Evolutionary conservation across 2,329 filamentous ascomycete genomes (phyloP), one percentile per base, ranked within the genome.

Genomic region (Sporothrix curviconia): DNA sequence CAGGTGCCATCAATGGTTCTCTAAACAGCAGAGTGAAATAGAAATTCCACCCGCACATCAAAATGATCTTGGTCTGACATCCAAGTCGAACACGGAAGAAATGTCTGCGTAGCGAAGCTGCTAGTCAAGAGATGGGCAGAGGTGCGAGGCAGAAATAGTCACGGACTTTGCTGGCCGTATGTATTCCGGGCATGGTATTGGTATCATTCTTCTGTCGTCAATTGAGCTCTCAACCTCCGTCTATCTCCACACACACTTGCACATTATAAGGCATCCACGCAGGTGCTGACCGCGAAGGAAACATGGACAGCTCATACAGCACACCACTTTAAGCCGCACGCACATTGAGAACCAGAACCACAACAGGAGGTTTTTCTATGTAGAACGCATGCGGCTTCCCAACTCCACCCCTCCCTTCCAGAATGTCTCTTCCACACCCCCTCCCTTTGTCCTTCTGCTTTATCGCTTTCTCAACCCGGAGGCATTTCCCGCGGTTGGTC

Each of bases 191-290:
- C n/a, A n/a, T n/a, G n/a, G n/a, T n/a, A n/a, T n/a, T n/a, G n/a
- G n/a, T n/a, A n/a, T n/a, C n/a, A 3, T 24, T 11, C 15, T 34
- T 34, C 39, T 17, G n/a, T 3, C 30, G 32, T 39, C 39, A 28
- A 55, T 3, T 11, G 28, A n/a, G 39, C 32, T 39, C 17, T 42
- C 37, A 7, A 9, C 7, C 19, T 7, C n/a, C 30, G 15, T 15
- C n/a, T 32, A 46, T 56, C 57, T 40, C 57, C 57, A 59, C 57
- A 56, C 57, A 55, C 57, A 50, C 57, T 39, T 46, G 12, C 36
- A 25, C 19, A 56, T 40, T 50, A 17, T 46, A 53, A 56, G 53
- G 53, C 53, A 53, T 39, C 52, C 52, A 53, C 42, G 52, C 46
- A 53, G 47, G 28, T 6, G 28, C 28, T 32, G 28, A 5, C 28